Conservation (phyloP, 225 moss, liverwort and hornwort genomes). For the Polytrichum formosum region DNA sequence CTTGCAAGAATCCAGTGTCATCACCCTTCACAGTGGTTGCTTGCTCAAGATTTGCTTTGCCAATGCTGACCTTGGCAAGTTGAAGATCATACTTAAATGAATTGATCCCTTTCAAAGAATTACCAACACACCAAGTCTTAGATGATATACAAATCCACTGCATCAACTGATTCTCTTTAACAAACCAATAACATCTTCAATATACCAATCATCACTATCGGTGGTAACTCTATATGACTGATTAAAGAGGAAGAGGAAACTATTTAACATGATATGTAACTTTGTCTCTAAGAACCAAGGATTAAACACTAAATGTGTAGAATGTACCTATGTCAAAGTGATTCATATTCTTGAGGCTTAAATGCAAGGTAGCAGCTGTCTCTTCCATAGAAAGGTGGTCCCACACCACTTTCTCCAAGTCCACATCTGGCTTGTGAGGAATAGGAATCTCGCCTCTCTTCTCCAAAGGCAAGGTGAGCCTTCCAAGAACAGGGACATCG, state of each 20-base stretch:
- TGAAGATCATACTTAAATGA: constrained; percentile 51
- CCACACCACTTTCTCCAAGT: constrained; percentile 80
- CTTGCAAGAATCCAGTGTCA: constrained; percentile 29
- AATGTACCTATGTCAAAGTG: constrained; percentile 66
- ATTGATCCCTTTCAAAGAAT: constrained; percentile 40
- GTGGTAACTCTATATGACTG: too few relatives aligned
- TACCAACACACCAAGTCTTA: background rate
- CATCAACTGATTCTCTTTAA: too few relatives aligned
- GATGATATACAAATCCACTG: background rate
- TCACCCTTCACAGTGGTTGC: constrained; percentile 49
- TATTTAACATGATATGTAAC: too few relatives aligned
- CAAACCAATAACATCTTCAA: too few relatives aligned
- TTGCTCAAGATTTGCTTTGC: constrained; percentile 42
- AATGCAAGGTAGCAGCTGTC: constrained; percentile 64
- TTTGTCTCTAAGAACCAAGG: too few relatives aligned
- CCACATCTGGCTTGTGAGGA: constrained; percentile 88
- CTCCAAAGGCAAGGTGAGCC: constrained; percentile 64
- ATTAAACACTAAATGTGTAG: background rate
- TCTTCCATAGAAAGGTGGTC: constrained; percentile 70
- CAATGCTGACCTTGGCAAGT: constrained; percentile 63
- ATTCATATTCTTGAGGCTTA: constrained; percentile 74
- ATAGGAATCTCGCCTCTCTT: constrained; percentile 79
- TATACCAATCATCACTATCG: too few relatives aligned
- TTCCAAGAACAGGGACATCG: constrained; percentile 85
- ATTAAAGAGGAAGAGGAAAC: too few relatives aligned